Percentiles rank a stretch among this genome's conserved stretches.
phyloP scores from a whole-genome alignment of 164 flowering plant species.

The Berberis vulgaris region DNA sequence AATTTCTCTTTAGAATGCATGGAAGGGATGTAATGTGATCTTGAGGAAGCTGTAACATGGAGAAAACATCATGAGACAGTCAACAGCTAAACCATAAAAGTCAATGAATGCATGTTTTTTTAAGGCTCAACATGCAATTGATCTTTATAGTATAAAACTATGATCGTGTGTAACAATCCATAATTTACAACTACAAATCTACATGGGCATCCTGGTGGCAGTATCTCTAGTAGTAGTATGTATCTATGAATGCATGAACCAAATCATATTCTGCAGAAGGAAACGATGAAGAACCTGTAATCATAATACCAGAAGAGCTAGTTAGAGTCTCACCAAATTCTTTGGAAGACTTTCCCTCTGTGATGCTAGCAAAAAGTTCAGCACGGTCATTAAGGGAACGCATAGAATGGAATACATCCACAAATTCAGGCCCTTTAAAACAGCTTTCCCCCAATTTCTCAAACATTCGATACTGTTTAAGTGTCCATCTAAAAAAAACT shows the following conservation, averaged over 20 bases:
- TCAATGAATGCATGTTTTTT: not conserved
- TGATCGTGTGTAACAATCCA: not conserved
- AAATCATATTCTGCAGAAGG: not conserved
- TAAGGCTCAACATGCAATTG: not conserved
- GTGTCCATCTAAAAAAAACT: constrained; percentile 50
- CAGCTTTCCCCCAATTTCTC: constrained; percentile 48
- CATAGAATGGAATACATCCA: constrained; percentile 45
- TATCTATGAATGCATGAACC: not conserved
- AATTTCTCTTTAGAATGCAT: constrained; percentile 29
- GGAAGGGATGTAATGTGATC: constrained; percentile 39
- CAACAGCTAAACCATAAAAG: not conserved
- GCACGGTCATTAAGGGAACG: constrained; percentile 25
- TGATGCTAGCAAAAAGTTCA: constrained; percentile 20
- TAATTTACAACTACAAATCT: not conserved
- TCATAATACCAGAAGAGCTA: constrained; percentile 26
- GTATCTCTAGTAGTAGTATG: not conserved
- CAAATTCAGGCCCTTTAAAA: constrained; percentile 55
- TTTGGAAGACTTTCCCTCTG: constrained; percentile 40
- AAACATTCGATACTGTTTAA: constrained; percentile 41
- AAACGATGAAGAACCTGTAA: constrained; percentile 35
- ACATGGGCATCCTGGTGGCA: not conserved
- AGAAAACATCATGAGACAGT: constrained; percentile 4
- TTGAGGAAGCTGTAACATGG: constrained; percentile 40
- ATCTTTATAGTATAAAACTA: not conserved
- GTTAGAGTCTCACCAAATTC: constrained; percentile 17